Base-by-base conservation (phyloP, 2,329 filamentous ascomycete species). In the Thyridium curvatum region DNA sequence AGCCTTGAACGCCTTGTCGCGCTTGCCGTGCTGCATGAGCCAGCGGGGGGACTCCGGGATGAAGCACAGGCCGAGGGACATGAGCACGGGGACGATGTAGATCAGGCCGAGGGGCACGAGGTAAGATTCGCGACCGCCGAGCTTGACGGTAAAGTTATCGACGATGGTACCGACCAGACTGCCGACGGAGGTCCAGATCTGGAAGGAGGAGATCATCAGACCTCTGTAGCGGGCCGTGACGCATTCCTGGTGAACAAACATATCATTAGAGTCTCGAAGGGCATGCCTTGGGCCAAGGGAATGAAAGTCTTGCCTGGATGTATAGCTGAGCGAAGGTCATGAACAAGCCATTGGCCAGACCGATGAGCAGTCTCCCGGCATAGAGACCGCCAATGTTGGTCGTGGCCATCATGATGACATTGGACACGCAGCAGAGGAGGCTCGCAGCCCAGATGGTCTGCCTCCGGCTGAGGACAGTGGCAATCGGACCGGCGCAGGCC, bases 401-500 rank as follows among this genome's bases (percentile, higher is more conserved):
- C 0, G 71, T 75, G 3, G 67, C 62, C 71, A 78, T 77, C 74
- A 78, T 78, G 48, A 77, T 63, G 14, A 75, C 58, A 44, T 77
- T 77, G 13, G 72, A 61, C 4, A 71, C 54, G 44, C 60, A 64
- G 45, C 71, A 74, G 8, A 72, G 52, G 2, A 68, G n/a, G 40
- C 68, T 71, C 2, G 71, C 72, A 4, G 63, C 43, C 66, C 66
- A 69, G 8, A 70, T 56, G 18, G 61, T 63, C 17, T 60, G 43
- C 26, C 58, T 61, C 6, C 61, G 46, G 44, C 52, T 46, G 46
- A 66, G 12, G 42, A 50, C 46, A 1, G 49, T 46, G 0, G 63
- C 62, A 3, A 58, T 61, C 17, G 62, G 51, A 0, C 67, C 68
- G 2, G 66, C 65, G 0, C 60, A 55, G 1, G 55, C 58, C 1